Percentiles rank a stretch among this genome's conserved stretches.
Evolutionary conservation across 441 rosid species (phyloP).

Genomic region (Adansonia gregorii): DNA sequence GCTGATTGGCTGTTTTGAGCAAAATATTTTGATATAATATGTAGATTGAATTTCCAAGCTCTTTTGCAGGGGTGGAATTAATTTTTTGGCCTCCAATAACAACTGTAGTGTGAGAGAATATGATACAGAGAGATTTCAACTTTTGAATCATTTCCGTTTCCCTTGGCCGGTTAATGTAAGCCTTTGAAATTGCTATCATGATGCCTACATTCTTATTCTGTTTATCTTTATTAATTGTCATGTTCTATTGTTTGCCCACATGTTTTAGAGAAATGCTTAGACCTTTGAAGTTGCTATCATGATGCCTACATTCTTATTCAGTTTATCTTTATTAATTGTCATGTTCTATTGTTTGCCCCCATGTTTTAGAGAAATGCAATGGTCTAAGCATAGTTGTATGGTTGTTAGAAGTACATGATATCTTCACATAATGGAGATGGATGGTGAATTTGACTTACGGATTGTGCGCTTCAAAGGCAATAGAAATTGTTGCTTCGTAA

Average conservation of each 20-base stretch:
- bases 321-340: neutral
- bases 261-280: too few species aligned
- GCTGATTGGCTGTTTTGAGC: neutral
- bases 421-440: neutral
- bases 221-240: neutral
- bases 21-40: neutral
- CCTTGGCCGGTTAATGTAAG: constrained; percentile 79
- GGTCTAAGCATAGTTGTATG: neutral
- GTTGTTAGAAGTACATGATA: neutral
- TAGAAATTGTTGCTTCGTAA: constrained; percentile 5
- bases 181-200: neutral
- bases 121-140: constrained; percentile 43
- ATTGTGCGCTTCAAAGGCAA: neutral
- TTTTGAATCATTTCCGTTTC: constrained; percentile 45
- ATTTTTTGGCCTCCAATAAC: constrained; percentile 59
- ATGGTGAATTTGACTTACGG: neutral
- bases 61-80: constrained; percentile 53
- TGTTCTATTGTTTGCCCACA: neutral
- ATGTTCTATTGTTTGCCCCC: neutral
- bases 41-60: neutral
- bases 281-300: neutral
- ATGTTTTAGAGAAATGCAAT: neutral
- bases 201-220: neutral
- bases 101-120: constrained; percentile 57
- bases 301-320: neutral